Evolutionary conservation across 768 basidiomycete species (phyloP), one percentile per base, ranked within the genome.

Genomic region (Lactifluus rugatus): DNA sequence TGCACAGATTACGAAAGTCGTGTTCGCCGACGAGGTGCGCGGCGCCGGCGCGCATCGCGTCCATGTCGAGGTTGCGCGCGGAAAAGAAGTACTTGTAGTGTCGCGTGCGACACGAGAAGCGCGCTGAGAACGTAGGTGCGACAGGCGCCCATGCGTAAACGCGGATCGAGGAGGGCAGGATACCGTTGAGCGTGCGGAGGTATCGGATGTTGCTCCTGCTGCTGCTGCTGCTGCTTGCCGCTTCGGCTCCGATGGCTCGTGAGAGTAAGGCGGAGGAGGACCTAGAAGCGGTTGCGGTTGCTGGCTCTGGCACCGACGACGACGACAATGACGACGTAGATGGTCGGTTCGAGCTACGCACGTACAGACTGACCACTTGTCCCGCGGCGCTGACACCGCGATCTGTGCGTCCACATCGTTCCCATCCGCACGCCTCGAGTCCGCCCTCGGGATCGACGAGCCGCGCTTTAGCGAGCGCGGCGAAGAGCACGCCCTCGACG

Each of bases 1-100:
- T 97, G 76, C 91, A 96, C 34, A 97, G 77, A 67, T 98, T 98
- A 16, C 94, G 83, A 67, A 96, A 98, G 72, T 97, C 95, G 74
- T 97, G 93, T 61, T 87, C 83, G 36, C 95, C 95, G 28, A 92
- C 70, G 48, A 99, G 76, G 6, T 78, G 74, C 2, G 73, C 62
- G 0, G 90, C 90, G 1, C 82, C 94, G 34, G 80, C 76, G 60
- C 78, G 80, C 93, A 98, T 97, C 47, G 75, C 77, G 2, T 73
- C 66, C 28, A 94, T 68, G 70, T 94, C 81, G 54, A 97, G 82
- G 31, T 72, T 72, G 32, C 76, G 72, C 0, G 82, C 71, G 34
- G 83, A 79, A 76, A 99, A 98, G 71, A 97, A 95, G 73, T 98
- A 99, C 68, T 95, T 97, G 82, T 99, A 98, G 69, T 99, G 95